Evolutionary conservation across 192 early-diverging fungal species (phyloP), one percentile per base, ranked within the genome.

Genomic region (Linnemannia exigua): DNA sequence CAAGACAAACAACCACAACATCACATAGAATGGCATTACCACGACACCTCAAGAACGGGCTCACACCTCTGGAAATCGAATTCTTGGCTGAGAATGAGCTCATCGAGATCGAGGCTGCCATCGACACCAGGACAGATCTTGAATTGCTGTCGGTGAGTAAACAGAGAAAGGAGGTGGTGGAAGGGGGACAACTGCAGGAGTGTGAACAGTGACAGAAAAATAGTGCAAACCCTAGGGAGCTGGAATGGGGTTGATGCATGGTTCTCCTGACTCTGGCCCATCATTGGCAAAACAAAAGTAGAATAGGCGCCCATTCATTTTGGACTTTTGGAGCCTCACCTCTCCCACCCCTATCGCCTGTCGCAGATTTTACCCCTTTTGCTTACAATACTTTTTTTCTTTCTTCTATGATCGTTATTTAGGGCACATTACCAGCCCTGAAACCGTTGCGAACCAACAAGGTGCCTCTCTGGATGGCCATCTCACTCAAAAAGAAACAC

Each of bases 381-480:
- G 41, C 41, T 44, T 9, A 6, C 41, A 44, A 17, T 47, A 0
- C 41, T 70, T 61, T 63, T 70, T 68, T 63, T 6, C 17, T 37
- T 48, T 46, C 16, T 25, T 82, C 0, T 54, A 19, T 28, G 20
- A 3, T 52, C n/a, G n/a, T 74, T 16, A 17, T 68, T 31, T 88
- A 96, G 94, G 94, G 94, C n/a, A 79, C 91, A 4, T 90, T 93
- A 76, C 95, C 95, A 7, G 93, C 96, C 1, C 95, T 99, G 77
- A 91, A 93, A 38, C 97, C 97, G 19, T 95, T 96, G n/a, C 88
- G 92, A 15, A 91, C 91, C 72, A 89, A 91, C 31, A 76, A 90
- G 79, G 97, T 97, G 0, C 97, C 96, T 41, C 87, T 98, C 28
- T 99, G 97, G 97, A 92, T 99, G 51, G 97, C 97, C 14, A 75